Evolutionary conservation across 1,139 yeast species (phyloP).

Genomic region (Candida tetrigidarum): DNA sequence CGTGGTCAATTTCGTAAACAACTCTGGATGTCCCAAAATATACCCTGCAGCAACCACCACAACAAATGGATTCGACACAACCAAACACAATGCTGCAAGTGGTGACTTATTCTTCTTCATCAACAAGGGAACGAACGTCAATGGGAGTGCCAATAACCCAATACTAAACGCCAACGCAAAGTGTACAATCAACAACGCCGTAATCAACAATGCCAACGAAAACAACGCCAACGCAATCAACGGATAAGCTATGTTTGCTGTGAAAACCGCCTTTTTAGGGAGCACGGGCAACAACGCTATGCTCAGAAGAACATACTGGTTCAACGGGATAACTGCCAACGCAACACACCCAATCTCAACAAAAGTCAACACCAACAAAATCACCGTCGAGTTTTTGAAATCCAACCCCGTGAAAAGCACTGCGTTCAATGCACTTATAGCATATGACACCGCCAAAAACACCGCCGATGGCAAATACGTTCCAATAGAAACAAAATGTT

Average conservation of each 20-base stretch:
- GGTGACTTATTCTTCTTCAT: conserved; percentile 17
- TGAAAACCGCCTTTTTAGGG: conserved; percentile 20
- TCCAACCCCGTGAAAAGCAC: conserved; percentile 49
- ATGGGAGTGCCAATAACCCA: conserved; percentile 71
- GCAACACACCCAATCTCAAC: conserved; percentile 38
- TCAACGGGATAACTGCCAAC: conserved; percentile 25
- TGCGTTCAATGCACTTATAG: conserved; percentile 69
- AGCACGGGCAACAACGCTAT: conserved; percentile 19
- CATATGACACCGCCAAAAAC: conserved; percentile 69
- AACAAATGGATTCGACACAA: conserved; percentile 60
- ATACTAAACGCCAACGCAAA: conserved; percentile 78
- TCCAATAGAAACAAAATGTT: conserved; percentile 87
- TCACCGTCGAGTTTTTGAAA: conserved; percentile 27
- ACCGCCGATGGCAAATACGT: conserved; percentile 91
- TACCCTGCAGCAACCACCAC: conserved; percentile 39
- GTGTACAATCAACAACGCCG: conserved; percentile 80
- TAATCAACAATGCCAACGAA: conserved; percentile 68
- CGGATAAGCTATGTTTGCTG: conserved; percentile 29
- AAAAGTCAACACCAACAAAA: conserved; percentile 36
- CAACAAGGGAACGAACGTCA: conserved; percentile 64
- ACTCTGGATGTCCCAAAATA: conserved; percentile 32
- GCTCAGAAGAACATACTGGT: conserved; percentile 20
- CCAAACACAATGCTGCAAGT: conserved; percentile 38
- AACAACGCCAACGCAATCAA: conserved; percentile 51
- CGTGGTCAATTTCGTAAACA: conserved; percentile 55